These are phyloP conservation scores for Chlamydomonas eustigma DNA, from an alignment of 139 green algal species.

Conservation along the genomic window DNA sequence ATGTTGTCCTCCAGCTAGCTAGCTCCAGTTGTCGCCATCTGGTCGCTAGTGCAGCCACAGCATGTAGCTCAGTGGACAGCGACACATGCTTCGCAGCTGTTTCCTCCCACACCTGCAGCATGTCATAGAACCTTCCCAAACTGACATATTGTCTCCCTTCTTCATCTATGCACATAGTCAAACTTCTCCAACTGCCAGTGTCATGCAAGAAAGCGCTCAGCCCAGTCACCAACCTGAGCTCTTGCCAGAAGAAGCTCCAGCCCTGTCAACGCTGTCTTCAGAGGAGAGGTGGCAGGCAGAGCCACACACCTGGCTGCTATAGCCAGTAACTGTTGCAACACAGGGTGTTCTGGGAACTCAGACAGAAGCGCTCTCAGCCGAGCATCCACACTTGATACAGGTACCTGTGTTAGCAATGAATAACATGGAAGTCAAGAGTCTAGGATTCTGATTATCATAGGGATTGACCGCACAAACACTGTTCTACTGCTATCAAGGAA, in stretches of 20 bases:
- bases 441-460: no score
- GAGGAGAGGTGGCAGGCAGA: constrained; percentile 55
- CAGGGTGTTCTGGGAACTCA: constrained; percentile 90
- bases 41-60: constrained; percentile 61
- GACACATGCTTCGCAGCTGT: constrained; percentile 83
- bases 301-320: constrained; percentile 77
- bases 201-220: not conserved
- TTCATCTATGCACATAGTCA: no score
- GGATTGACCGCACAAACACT: no score
- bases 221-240: constrained; percentile 47
- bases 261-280: constrained; percentile 84
- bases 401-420: no score
- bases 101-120: constrained; percentile 96
- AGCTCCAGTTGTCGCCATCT: constrained; percentile 93
- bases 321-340: constrained; percentile 77
- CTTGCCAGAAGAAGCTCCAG: constrained; percentile 90
- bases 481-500: no score
- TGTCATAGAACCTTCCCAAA: no score
- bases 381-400: constrained; percentile 48
- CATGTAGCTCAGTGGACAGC: constrained; percentile 61
- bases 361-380: constrained; percentile 72
- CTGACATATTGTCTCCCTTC: no score
- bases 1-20: constrained; percentile 65
- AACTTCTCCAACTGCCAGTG: not conserved
- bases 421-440: no score